Evolutionary conservation across 805 yeast species (phyloP).

Genomic region (Hanseniaspora clermontiae): DNA sequence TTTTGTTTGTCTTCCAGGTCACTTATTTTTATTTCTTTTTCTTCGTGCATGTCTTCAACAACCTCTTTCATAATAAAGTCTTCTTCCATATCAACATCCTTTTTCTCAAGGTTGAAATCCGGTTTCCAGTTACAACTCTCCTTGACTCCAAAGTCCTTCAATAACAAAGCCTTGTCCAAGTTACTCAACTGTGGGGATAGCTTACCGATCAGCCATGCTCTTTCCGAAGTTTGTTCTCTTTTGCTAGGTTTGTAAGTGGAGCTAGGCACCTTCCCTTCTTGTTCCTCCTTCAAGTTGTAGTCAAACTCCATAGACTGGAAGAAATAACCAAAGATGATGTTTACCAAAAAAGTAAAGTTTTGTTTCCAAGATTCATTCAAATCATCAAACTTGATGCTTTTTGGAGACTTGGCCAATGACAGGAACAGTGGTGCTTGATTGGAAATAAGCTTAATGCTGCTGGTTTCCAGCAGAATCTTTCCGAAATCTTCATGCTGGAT

Average conservation of each 20-base stretch:
- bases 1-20: not conserved
- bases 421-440: not conserved
- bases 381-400: not conserved
- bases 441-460: not conserved
- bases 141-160: constrained; percentile 18
- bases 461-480: constrained; percentile 14
- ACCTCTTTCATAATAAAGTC: constrained; percentile 11
- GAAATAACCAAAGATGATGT: constrained; percentile 57
- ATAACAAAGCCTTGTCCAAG: constrained; percentile 48
- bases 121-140: constrained; percentile 13
- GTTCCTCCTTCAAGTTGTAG: constrained; percentile 8
- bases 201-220: constrained; percentile 90
- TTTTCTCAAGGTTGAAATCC: constrained; percentile 8
- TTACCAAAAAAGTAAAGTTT: constrained; percentile 39
- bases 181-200: constrained; percentile 64
- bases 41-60: constrained; percentile 1
- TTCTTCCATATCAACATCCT: constrained; percentile 18
- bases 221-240: constrained; percentile 64
- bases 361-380: constrained; percentile 1
- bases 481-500: constrained; percentile 34
- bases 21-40: not conserved
- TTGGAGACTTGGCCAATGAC: not conserved
- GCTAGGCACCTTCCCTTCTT: constrained; percentile 3
- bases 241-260: not conserved
- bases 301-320: constrained; percentile 67